Evolutionary conservation across 495 filamentous ascomycete species (phyloP), one percentile per base, ranked within the genome.

Genomic region (Margaritispora aquatica): DNA sequence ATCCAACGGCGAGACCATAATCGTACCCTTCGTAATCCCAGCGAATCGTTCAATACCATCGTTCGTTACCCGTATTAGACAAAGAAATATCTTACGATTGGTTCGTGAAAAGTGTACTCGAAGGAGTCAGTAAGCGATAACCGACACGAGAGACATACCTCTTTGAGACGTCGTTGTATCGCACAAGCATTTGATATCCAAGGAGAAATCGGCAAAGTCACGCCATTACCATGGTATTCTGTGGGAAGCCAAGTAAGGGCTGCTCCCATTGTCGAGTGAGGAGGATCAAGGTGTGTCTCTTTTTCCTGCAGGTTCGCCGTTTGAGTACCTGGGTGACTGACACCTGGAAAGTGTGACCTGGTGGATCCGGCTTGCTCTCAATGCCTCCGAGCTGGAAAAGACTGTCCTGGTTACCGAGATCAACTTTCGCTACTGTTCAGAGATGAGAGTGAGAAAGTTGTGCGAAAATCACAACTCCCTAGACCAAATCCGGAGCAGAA

Each of bases 361-460:
- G 76, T 72, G 61, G 73, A 74, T 17, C 84, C 84, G 23, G 75
- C 78, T 46, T 90, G 87, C 63, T 82, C 84, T 38, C 86, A 89
- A 66, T 90, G 87, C 66, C 65, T 75, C 36, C 80, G 83, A 65
- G 77, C 80, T 51, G 77, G 77, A 61, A 77, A 84, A 68, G 70
- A 73, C 63, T 90, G 86, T 66, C 81, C 84, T 50, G 86, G 86
- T 19, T 90, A 90, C 65, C 78, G 86, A 51, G 86, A 88, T 54
- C 80, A 86, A 59, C 69, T 87, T 34, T 80, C 84, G 36, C 73
- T 89, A 41, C 80, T 88, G 75, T 90, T 90, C 68, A 82, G 86
- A 41, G 83, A 89, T 65, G 84, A 90, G 68, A 89, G 82, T 67
- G 78, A 79, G 58, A 80, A 83, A 57, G 83, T 88, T 47, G 79